Evolutionary conservation across 768 basidiomycete genomes (phyloP).

Genomic region (Lentinula guzmanii): DNA sequence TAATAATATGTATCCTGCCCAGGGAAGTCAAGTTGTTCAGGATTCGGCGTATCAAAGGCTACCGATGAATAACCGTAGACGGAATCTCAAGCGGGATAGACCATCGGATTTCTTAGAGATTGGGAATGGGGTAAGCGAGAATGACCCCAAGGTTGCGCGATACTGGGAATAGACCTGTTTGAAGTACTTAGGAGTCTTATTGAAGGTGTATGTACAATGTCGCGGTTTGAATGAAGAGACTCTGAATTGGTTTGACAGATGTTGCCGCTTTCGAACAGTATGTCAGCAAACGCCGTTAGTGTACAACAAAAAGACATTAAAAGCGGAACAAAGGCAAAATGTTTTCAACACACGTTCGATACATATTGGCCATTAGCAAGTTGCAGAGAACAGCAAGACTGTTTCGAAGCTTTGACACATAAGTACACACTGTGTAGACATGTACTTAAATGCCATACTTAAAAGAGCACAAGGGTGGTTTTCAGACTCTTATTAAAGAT

Average conservation of each 20-base stretch:
- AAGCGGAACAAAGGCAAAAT: not conserved
- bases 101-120: conserved; percentile 78
- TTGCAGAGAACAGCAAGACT: too few relatives aligned
- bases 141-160: conserved; percentile 58
- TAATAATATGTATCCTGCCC: conserved; percentile 1
- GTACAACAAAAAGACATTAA: not conserved
- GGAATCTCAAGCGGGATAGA: conserved; percentile 74
- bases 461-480: not conserved
- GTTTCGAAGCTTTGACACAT: not conserved
- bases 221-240: not conserved
- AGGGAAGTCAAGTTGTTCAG: conserved; percentile 44
- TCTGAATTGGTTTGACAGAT: not conserved
- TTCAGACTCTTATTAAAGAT: not conserved
- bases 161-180: conserved; percentile 61
- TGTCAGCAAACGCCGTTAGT: too few relatives aligned
- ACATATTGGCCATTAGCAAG: too few relatives aligned
- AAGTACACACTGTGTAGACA: not conserved
- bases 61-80: conserved; percentile 74
- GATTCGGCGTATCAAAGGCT: conserved; percentile 87
- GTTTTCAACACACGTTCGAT: not conserved
- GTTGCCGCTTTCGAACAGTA: too few relatives aligned
- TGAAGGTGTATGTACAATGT: not conserved
- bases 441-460: not conserved
- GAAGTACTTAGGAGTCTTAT: not conserved
- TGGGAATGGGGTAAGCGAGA: conserved; percentile 39